Conservation (phyloP, 768 basidiomycete genomes). For the Mrakia blollopis region DNA sequence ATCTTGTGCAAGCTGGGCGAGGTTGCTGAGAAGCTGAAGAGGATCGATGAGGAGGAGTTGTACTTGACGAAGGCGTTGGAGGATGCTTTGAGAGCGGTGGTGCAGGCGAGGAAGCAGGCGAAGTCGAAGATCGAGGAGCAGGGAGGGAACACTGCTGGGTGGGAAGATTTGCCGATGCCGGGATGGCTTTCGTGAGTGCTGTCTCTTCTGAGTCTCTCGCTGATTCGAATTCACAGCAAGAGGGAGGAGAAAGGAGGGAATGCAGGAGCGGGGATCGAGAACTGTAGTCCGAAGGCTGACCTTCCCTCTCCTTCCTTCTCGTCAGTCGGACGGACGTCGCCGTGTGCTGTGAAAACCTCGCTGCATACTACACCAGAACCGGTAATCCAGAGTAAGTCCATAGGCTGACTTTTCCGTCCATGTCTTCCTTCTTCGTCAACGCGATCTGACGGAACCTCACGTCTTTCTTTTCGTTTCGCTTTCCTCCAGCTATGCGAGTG, state of each 20-base stretch:
- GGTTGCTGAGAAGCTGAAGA: constrained; percentile 19
- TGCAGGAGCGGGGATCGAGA: background rate
- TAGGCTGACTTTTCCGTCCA: background rate
- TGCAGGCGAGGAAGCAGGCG: background rate
- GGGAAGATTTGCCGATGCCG: constrained; percentile 15
- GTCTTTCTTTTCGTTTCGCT: background rate
- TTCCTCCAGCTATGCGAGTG: constrained; percentile 18
- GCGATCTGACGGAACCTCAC: background rate
- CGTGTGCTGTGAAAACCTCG: constrained; percentile 19
- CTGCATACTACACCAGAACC: constrained; percentile 10
- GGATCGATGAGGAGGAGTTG: constrained; percentile 15
- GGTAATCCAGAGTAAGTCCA: constrained; percentile 30
- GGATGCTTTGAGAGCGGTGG: constrained; percentile 14
- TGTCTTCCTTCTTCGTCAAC: background rate
- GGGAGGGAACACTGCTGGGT: background rate
- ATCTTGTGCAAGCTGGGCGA: constrained; percentile 25
- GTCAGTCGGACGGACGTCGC: constrained; percentile 17
- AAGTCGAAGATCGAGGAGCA: background rate
- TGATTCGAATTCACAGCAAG: no score
- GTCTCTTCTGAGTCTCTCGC: no score
- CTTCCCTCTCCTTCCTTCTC: background rate
- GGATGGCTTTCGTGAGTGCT: constrained; percentile 15
- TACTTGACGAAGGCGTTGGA: constrained; percentile 8
- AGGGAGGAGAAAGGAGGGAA: background rate
- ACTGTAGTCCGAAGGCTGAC: background rate